Evolutionary conservation across 1,139 yeast genomes (phyloP), one percentile per base, ranked within the genome.

Genomic region (Hyphopichia pseudoburtonii): DNA sequence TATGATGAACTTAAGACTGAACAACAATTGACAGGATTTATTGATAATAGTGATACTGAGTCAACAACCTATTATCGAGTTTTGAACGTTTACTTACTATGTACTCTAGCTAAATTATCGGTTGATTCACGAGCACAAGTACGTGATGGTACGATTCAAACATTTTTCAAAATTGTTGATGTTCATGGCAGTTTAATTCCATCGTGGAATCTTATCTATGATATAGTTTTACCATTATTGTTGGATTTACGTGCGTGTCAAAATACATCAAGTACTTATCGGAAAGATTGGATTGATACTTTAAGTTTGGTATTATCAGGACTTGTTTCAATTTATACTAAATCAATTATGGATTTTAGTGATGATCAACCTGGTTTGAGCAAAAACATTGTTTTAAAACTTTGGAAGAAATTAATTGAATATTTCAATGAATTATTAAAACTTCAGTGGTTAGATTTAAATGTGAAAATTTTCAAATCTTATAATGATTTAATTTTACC

Each of bases 81-180:
- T 1, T 60, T 87, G 32, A 86, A 94, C 80, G 64, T 85, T 26
- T 82, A 84, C 46, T 64, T 86, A 25, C 60, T 88, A 32, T 68
- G 74, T 8, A 71, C 79, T 28, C 62, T 90, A 29, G 80, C 89
- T 0, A 71, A 71, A 18, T 73, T 88, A 21, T 76, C 89, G 0
- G 56, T 64, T 22, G 94, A 86, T 48, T 48, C 70, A 1, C 72
- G 96, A 39, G 77, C 84, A 1, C 95, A 88, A 48, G 96, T 90
- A 1, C 72, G 95, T 45, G 88, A 88, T 52, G 96, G 96, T 2
- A 82, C 96, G 0, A 76, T 88, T 21, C 95, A 88, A 54, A 90
- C 96, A 0, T 80, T 89, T 48, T 87, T 87, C 60, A 80, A 90
- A 47, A 83, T 90, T 29, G 72, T 89, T 41, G 95, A 88, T 38